phyloP scores from a whole-genome alignment of 139 green algal species.

The Trebouxia sp. region DNA sequence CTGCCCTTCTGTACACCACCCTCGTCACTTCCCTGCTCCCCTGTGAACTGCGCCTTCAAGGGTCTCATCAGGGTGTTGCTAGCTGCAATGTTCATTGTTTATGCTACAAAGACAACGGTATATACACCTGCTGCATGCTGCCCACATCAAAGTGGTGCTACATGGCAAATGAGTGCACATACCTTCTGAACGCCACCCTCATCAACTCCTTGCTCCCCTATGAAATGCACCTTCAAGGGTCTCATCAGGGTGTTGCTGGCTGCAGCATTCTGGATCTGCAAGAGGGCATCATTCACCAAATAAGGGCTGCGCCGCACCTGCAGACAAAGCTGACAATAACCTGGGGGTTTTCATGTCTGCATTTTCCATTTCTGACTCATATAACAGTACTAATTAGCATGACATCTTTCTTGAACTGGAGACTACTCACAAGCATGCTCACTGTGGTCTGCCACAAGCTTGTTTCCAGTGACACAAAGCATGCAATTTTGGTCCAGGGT shows the following conservation, averaged over 20 bases:
- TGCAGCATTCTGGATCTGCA: constrained; percentile 72
- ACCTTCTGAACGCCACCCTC: constrained; percentile 83
- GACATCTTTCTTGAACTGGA: neutral
- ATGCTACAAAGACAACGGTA: constrained; percentile 76
- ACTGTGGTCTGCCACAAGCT: neutral
- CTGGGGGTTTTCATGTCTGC: neutral
- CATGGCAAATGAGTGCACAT: neutral
- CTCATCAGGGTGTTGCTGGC: constrained; percentile 56
- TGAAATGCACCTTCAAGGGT: constrained; percentile 79
- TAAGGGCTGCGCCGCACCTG: constrained; percentile 67
- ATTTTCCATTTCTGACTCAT: neutral
- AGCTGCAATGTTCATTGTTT: constrained; percentile 66
- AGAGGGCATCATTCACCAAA: constrained; percentile 80
- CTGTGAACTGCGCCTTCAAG: constrained; percentile 78
- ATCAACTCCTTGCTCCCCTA: constrained; percentile 80
- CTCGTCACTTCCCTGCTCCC: constrained; percentile 79
- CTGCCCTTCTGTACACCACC: constrained; percentile 74
- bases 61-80: constrained; percentile 59
- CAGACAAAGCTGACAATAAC: constrained; percentile 7
- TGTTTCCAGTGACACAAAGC: neutral
- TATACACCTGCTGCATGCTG: too few species aligned
- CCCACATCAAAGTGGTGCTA: too few species aligned
- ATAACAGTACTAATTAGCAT: neutral
- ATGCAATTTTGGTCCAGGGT: neutral
- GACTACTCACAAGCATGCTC: neutral